Base-by-base conservation (phyloP, 2,329 filamentous ascomycete species). In the Coniochaeta sp. region DNA sequence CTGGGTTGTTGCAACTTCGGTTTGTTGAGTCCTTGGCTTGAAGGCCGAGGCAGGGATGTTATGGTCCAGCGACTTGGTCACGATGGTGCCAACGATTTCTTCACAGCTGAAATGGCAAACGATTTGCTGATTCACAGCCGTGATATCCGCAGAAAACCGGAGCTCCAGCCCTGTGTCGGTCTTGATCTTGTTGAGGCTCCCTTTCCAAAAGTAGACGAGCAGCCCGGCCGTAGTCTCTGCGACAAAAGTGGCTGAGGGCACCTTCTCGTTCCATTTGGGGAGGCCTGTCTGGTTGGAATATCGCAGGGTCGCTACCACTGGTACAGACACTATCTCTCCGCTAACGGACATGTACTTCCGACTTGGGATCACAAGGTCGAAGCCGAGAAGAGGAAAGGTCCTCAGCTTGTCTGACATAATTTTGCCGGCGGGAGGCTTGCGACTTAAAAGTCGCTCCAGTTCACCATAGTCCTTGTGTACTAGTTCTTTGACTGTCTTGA, bases 351-450 rank as follows among this genome's bases (percentile, higher is more conserved):
- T 57, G 31, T 57, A 7, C 22, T 57, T 57, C n/a, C 31, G 54
- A 9, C n/a, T 38, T 24, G 54, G 33, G 9, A 57, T 38, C 3
- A n/a, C 17, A 36, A 75, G 69, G 14, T 71, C 67, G 38, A 86
- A 62, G 1, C 67, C 74, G 19, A 87, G 68, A 3, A 72, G 71
- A 14, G 95, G 95, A 67, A 97, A 98, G 0, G 80, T 79, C 1
- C 81, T 82, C 11, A 95, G 73, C 22, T 79, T 77, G 14, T 85
- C 83, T 16, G 89, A 75, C 47, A 96, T 70, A 47, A 87, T 88
- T 52, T 83, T 81, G 0, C 93, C 95, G 69, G 89, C 96, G 0
- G 93, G 91, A 0, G 92, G 90, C 65, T 96, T 91, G 59, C 89
- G 88, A 64, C 86, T 88, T 55, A 96, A 72, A 26, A 91, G 75